Base-by-base conservation (phyloP, 768 basidiomycete species). In the Rhizopogon vesiculosus region DNA sequence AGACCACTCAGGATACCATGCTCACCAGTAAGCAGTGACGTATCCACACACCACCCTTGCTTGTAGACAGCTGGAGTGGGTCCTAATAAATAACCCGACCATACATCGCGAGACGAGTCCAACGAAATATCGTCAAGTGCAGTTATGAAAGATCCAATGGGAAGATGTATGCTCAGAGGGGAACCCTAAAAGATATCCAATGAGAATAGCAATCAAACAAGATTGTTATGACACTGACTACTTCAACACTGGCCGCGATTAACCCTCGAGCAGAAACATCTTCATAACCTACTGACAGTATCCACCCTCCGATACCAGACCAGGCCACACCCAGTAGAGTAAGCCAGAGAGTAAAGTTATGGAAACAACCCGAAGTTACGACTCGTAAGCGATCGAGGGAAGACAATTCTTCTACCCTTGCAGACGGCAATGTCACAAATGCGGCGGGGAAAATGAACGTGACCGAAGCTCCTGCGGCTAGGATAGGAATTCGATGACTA, bases 351-450 rank as follows among this genome's bases (percentile, higher is more conserved):
- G 84, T 55, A 10, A 91, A 64, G 63, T 93, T 95, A 68, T 93
- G 89, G 59, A 85, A 88, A 16, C 90, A 84, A 2, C 92, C 92
- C 1, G 87, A 83, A 7, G 87, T 76, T 33, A 85, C 75, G 46
- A 94, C 75, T 15, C 86, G 80, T n/a, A 85, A 68, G 19, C 80
- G 80, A 62, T 74, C 41, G 68, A 73, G 33, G 61, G 63, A 38
- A 80, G 69, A n/a, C 56, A 71, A 8, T 18, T 59, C 61, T 75
- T 74, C 43, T 79, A 63, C 42, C 67, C 68, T 7, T 72, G 59
- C 28, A 62, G 68, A 51, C 3, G 88, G 76, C 50, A 93, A 81
- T 0, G 80, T 72, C 15, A 92, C 87, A 56, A 88, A 91, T 10
- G 89, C 87, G 5, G 89, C 82, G 0, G 92, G 92, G 10, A 94